phyloP scores from a whole-genome alignment of 495 filamentous ascomycete species.

The Xanthoparmelia taractica region DNA sequence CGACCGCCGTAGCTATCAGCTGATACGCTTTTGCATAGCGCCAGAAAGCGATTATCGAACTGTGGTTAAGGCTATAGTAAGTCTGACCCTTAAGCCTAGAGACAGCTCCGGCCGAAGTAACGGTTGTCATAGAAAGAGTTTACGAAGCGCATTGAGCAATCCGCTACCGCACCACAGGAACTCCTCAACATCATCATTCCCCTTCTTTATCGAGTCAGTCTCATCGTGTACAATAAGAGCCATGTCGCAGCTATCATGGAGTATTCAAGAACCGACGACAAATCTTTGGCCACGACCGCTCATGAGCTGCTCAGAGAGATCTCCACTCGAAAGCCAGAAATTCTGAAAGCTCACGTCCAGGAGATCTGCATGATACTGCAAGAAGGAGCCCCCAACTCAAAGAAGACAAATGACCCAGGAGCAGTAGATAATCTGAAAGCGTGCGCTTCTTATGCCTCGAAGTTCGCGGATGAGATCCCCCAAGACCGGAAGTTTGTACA shows the following conservation, averaged over 20 bases:
- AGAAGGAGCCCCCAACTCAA: conserved; percentile 63
- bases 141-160: conserved; percentile 65
- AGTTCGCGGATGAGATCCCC: conserved; percentile 76
- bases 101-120: neutral
- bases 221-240: conserved; percentile 85
- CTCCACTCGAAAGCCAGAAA: conserved; percentile 74
- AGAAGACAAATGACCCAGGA: conserved; percentile 54
- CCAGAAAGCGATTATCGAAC: conserved; percentile 89
- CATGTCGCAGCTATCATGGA: conserved; percentile 87
- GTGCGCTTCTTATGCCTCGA: conserved; percentile 79
- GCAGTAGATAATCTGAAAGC: conserved; percentile 88
- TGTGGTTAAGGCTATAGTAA: conserved; percentile 67
- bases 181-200: conserved; percentile 72
- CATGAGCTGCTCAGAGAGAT: conserved; percentile 92
- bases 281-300: conserved; percentile 65
- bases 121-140: conserved; percentile 56
- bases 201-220: conserved; percentile 74
- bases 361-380: conserved; percentile 83
- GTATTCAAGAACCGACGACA: conserved; percentile 71
- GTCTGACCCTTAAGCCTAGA: conserved; percentile 7
- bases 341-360: conserved; percentile 85
- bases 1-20: conserved; percentile 82
- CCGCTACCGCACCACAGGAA: conserved; percentile 44
- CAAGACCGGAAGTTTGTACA: conserved; percentile 77
- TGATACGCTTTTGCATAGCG: conserved; percentile 75